Percentiles rank a stretch among this genome's conserved stretches.
Evolutionary conservation across 2,329 filamentous ascomycete genomes (phyloP).

Genomic region (Furcasterigmium sp.): DNA sequence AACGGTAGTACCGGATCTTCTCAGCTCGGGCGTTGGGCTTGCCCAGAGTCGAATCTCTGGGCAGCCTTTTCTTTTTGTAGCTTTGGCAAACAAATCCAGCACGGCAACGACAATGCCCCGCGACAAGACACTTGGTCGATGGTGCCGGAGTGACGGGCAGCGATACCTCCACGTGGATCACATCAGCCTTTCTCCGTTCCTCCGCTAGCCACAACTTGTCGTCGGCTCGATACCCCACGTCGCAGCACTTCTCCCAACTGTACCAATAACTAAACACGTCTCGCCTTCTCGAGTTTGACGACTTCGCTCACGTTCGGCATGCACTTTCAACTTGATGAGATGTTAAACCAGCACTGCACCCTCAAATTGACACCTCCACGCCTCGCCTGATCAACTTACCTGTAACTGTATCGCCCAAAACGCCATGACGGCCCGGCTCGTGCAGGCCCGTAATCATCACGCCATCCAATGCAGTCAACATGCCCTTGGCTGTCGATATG

Average conservation of each 20-base stretch:
- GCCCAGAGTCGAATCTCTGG: constrained; percentile 8
- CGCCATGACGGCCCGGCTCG: no score
- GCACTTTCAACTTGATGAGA: constrained; percentile 14
- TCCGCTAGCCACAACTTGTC: not conserved
- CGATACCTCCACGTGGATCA: constrained; percentile 12
- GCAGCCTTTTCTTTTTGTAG: constrained; percentile 10
- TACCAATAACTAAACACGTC: constrained; percentile 13
- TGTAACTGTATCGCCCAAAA: constrained; percentile 13
- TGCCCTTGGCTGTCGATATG: no score
- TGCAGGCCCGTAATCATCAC: no score
- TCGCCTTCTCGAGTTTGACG: constrained; percentile 12
- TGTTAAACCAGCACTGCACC: constrained; percentile 13
- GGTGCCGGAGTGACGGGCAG: constrained; percentile 4
- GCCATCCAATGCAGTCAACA: no score
- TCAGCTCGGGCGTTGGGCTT: not conserved
- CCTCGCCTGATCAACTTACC: constrained; percentile 10
- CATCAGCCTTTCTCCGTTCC: not conserved
- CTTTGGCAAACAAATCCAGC: constrained; percentile 14
- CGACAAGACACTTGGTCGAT: constrained; percentile 10
- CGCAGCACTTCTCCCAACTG: constrained; percentile 5
- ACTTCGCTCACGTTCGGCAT: constrained; percentile 11
- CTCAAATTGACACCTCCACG: constrained; percentile 12
- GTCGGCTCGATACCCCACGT: not conserved
- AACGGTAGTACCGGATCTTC: not conserved
- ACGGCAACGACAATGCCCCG: constrained; percentile 11